Evolutionary conservation across 169 alveolate genomes (phyloP).

Genomic region (Amoebophrya sp.): DNA sequence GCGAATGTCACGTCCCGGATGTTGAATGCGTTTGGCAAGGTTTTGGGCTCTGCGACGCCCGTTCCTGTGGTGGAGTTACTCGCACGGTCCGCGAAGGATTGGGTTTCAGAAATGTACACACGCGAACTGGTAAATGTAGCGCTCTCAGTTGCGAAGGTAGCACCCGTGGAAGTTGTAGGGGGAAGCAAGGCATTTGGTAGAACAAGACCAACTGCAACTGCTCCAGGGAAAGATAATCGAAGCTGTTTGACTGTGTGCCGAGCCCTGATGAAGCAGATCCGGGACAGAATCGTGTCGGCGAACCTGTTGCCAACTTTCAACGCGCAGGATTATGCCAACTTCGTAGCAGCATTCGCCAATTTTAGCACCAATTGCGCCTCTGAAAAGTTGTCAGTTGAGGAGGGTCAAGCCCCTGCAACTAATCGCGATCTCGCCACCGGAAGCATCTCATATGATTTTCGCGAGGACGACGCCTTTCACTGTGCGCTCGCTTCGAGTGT

Average conservation of each 20-base stretch:
- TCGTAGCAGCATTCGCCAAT: neutral
- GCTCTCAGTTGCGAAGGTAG: neutral
- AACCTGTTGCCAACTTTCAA: neutral
- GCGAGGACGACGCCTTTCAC: neutral
- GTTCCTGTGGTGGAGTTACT: neutral
- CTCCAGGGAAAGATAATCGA: no score
- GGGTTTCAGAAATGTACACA: neutral
- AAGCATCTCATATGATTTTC: neutral
- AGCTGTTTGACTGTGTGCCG: no score
- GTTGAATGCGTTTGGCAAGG: neutral
- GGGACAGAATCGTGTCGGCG: neutral
- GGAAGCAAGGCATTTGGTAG: no score
- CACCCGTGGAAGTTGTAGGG: no score
- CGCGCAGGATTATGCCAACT: neutral
- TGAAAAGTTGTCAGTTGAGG: neutral
- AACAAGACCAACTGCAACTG: no score
- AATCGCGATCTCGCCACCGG: neutral
- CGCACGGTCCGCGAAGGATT: neutral
- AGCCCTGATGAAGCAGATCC: no score
- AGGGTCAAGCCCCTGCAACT: no score
- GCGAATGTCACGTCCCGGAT: neutral
- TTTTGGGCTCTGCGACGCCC: neutral
- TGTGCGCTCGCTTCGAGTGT: neutral
- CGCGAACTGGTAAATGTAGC: neutral
- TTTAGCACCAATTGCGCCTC: no score